A percentile compares a stretch with the other conserved stretches of the same genome.
phyloP scores from a whole-genome alignment of 139 green algal species.

The Chlamydomonas sp. region DNA sequence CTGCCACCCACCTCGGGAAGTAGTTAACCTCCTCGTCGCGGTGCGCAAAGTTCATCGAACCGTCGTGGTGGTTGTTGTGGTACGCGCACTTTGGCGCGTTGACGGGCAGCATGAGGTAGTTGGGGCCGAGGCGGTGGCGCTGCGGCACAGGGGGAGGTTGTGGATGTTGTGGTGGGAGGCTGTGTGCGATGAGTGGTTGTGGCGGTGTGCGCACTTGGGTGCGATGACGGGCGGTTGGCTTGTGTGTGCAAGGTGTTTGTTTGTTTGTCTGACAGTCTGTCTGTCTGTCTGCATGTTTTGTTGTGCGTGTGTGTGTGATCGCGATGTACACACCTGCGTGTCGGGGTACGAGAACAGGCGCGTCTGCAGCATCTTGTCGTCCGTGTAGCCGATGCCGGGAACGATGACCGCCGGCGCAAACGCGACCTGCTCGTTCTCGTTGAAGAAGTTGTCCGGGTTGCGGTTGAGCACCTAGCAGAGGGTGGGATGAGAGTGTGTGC shows the following conservation, averaged over 20 bases:
- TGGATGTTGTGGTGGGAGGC: no score
- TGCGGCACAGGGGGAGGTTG: no score
- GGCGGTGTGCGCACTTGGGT: constrained; percentile 56
- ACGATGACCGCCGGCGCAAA: constrained; percentile 75
- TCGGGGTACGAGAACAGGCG: constrained; percentile 76
- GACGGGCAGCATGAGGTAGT: constrained; percentile 88
- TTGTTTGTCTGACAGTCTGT: no score
- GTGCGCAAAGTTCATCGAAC: constrained; percentile 95
- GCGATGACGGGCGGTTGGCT: constrained; percentile 65
- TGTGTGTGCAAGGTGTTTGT: no score
- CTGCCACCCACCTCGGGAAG: constrained; percentile 73
- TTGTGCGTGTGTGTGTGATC: no score
- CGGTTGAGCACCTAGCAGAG: constrained; percentile 79
- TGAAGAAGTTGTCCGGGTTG: constrained; percentile 81
- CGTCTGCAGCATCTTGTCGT: constrained; percentile 96
- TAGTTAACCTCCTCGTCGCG: constrained; percentile 94
- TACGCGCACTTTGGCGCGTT: constrained; percentile 72
- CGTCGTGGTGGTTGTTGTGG: constrained; percentile 97
- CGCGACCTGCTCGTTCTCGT: constrained; percentile 76
- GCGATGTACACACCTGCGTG: no score
- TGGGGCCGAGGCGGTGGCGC: constrained; percentile 86
- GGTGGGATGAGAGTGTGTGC: no score
- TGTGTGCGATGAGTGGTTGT: constrained; percentile 57
- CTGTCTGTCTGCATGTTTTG: no score
- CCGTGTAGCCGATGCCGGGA: constrained; percentile 77